Evolutionary conservation across 2,329 filamentous ascomycete genomes (phyloP), one percentile per base, ranked within the genome.

Genomic region (Xenoacremonium recifei): DNA sequence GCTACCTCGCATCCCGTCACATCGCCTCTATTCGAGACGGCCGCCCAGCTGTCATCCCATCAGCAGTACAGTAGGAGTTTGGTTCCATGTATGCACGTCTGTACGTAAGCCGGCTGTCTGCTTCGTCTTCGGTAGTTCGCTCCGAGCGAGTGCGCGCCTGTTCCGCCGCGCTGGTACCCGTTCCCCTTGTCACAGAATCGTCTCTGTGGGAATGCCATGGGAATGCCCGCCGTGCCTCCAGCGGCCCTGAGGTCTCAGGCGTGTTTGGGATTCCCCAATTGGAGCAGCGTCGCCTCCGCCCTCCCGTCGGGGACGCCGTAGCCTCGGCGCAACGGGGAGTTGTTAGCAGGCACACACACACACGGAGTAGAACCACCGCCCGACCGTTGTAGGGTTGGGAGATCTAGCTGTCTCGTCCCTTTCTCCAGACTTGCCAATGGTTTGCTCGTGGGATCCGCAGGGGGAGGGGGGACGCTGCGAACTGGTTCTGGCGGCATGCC

Each of bases 261-360:
- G 42, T 50, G 54, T 57, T 57, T 57, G 44, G 44, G 45, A 32
- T 49, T 53, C 44, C 33, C n/a, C n/a, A n/a, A n/a, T n/a, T n/a
- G n/a, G n/a, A n/a, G n/a, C n/a, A n/a, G n/a, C n/a, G n/a, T n/a
- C n/a, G n/a, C n/a, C n/a, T n/a, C n/a, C n/a, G n/a, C n/a, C n/a
- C n/a, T n/a, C n/a, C 6, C 7, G n/a, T 31, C 54, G 54, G 54
- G 45, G 54, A 54, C 52, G 54, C 54, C 54, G 54, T 54, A 31
- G 47, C 44, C 45, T 50, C 42, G 46, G 41, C 32, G 31, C 50
- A 39, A 40, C 37, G 35, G 44, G 23, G 47, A 50, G 49, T 15
- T 13, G 31, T 30, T 32, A 25, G n/a, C 21, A 35, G 39, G 27
- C 23, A 37, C 37, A 35, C 21, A 27, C n/a, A n/a, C n/a, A n/a